Evolutionary conservation across 2,329 filamentous ascomycete genomes (phyloP), one percentile per base, ranked within the genome.

Genomic region (Berkeleyomyces rouxiae): DNA sequence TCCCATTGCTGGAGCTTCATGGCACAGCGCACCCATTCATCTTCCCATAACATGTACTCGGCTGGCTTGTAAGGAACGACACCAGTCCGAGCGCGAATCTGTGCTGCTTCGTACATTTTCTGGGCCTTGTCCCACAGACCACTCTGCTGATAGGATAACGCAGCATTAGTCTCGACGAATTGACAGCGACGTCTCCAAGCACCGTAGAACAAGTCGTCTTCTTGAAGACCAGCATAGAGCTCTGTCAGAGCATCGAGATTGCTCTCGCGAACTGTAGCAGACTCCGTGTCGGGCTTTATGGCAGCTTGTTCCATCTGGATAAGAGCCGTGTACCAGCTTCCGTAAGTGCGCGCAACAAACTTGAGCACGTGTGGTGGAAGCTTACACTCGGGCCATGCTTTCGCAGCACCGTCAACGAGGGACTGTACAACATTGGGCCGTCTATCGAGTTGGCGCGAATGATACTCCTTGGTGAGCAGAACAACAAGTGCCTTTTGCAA

Each of bases 51-150:
- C 82, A 95, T 96, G 74, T 99, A 99, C 73, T 99, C 93, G 40
- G 86, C 90, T 69, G 95, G 88, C 0, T 92, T 96, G 73, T 96
- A 97, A 0, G 93, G 92, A 65, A 97, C 84, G n/a, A 92, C 89
- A 60, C 91, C 93, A 0, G 92, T 97, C 57, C 95, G 84, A 53
- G 95, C 93, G 73, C 97, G 99, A 72, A 99, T 90, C 73, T 99
- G 95, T 0, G 95, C 93, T 63, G 86, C 86, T 73, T 99, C 93
- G 72, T 97, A 99, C 76, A 96, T 86, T 70, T 88, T 88, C 74
- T 99, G 95, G 0, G 95, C 91, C 74, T 97, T 97, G 69, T 99
- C 93, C 95, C 93, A 99, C 82, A 97, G 95, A 58, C 93, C 93
- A 69, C 95, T 95, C 71, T 99, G 95, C 75, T 99, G 95, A 68